phyloP scores from a whole-genome alignment of 2,329 filamentous ascomycete genomes.

The Diaporthe eres region DNA sequence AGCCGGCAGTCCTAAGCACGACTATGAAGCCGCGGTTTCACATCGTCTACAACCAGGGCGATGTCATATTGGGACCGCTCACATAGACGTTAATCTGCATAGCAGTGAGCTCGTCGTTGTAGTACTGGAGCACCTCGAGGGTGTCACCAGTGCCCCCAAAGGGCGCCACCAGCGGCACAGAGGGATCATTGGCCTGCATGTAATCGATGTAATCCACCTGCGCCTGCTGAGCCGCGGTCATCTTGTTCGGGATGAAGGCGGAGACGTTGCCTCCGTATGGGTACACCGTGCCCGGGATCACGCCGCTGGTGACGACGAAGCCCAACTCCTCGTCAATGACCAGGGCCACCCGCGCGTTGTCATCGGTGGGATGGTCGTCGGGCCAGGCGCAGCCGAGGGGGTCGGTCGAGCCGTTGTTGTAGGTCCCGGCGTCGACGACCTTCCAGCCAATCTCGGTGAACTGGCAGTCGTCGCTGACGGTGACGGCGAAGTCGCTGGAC shows the following conservation, averaged over 20 bases:
- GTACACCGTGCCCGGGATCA: conserved; percentile 44
- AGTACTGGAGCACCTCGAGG: conserved; percentile 45
- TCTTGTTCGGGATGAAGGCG: conserved; percentile 37
- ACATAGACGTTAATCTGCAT: conserved; percentile 45
- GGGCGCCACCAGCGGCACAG: conserved; percentile 41
- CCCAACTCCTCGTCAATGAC: conserved; percentile 45
- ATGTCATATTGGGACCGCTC: conserved; percentile 44
- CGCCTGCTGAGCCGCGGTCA: conserved; percentile 43
- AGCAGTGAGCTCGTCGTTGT: conserved; percentile 44
- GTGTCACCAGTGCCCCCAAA: conserved; percentile 43
- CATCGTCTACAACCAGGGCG: conserved; percentile 24
- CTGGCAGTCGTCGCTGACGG: conserved; percentile 38
- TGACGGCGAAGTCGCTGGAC: conserved; percentile 31
- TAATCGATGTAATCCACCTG: conserved; percentile 41
- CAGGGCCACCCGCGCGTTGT: conserved; percentile 42
- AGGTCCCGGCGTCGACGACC: conserved; percentile 43
- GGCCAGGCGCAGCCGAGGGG: conserved; percentile 44
- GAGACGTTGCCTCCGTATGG: conserved; percentile 32
- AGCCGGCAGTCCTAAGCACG: neutral
- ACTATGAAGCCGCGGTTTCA: neutral
- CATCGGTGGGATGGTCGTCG: conserved; percentile 42
- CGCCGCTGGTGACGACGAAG: conserved; percentile 44
- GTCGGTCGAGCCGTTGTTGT: conserved; percentile 42
- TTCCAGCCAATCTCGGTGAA: conserved; percentile 45
- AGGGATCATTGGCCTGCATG: conserved; percentile 40